Percentiles rank a stretch among this genome's conserved stretches.
Conservation (phyloP, 2,329 filamentous ascomycete species). For the Alternaria gaisen region DNA sequence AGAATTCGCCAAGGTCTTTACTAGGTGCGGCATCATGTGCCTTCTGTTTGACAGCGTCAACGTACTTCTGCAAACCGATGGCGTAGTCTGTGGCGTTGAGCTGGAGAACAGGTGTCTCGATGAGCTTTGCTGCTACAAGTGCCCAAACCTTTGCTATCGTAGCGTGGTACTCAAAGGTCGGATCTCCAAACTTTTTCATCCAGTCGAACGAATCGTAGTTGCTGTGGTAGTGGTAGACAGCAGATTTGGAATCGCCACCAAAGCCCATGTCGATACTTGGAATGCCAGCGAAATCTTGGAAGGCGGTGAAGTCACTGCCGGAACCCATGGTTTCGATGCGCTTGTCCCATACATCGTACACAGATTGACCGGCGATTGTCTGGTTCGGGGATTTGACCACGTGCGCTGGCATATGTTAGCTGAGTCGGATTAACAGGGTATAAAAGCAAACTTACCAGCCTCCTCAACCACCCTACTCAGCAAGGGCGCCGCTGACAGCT, state of each 20-base stretch:
- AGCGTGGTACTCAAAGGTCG: constrained; percentile 65
- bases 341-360: constrained; percentile 69
- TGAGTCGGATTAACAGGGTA: neutral
- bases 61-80: constrained; percentile 52
- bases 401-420: constrained; percentile 34
- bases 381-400: constrained; percentile 69
- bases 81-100: constrained; percentile 60
- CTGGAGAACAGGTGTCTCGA: constrained; percentile 58
- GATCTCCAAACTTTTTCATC: constrained; percentile 82
- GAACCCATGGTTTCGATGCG: constrained; percentile 64
- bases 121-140: constrained; percentile 56
- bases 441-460: constrained; percentile 54
- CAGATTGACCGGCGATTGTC: constrained; percentile 72
- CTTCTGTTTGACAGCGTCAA: constrained; percentile 52
- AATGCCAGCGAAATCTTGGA: constrained; percentile 63
- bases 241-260: constrained; percentile 44
- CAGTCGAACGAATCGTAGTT: constrained; percentile 87
- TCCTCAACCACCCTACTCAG: constrained; percentile 77
- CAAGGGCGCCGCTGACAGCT: constrained; percentile 74
- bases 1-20: constrained; percentile 46
- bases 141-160: constrained; percentile 58
- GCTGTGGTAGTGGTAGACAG: constrained; percentile 79
- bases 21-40: constrained; percentile 28
- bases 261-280: constrained; percentile 60
- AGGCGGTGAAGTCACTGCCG: constrained; percentile 62